These are phyloP conservation scores for Albifimbria verrucaria DNA, from an alignment of 2,329 filamentous ascomycete genomes.

Conservation along the genomic window DNA sequence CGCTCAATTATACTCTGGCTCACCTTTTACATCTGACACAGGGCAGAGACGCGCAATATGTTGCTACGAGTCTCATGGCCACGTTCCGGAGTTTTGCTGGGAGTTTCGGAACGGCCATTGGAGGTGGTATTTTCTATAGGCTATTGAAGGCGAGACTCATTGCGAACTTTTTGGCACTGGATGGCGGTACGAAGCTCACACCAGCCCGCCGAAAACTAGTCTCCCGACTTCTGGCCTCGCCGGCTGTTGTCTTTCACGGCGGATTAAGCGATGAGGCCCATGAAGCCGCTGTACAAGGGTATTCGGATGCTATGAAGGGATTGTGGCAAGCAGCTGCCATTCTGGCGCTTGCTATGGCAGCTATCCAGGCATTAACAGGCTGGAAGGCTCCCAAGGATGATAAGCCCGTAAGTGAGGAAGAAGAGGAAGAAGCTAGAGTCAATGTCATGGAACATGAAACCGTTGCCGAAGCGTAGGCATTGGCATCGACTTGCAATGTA, in stretches of 20 bases:
- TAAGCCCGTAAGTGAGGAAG: too few relatives aligned
- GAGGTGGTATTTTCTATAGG: slow-evolving; percentile 71
- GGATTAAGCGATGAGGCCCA: slow-evolving; percentile 38
- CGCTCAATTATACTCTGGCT: slow-evolving; percentile 77
- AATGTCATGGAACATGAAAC: too few relatives aligned
- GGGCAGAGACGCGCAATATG: slow-evolving; percentile 62
- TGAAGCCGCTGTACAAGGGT: slow-evolving; percentile 43
- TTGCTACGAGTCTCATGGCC: slow-evolving; percentile 70
- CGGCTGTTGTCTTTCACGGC: slow-evolving; percentile 44
- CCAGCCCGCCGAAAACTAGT: slow-evolving; percentile 37
- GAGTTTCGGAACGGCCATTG: slow-evolving; percentile 75
- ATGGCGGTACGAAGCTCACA: slow-evolving; percentile 30
- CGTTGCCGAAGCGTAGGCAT: too few relatives aligned
- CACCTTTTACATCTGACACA: slow-evolving; percentile 72
- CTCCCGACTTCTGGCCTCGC: slow-evolving; percentile 46
- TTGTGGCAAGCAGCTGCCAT: slow-evolving; percentile 47
- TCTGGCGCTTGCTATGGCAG: slow-evolving; percentile 39
- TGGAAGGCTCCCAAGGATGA: too few relatives aligned
- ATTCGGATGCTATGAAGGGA: slow-evolving; percentile 40
- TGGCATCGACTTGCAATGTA: too few relatives aligned
- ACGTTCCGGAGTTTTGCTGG: slow-evolving; percentile 82
- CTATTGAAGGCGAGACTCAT: slow-evolving; percentile 53
- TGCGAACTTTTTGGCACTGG: slow-evolving; percentile 51
- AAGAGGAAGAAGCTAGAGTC: too few relatives aligned
- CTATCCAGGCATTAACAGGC: slow-evolving; percentile 48